Evolutionary conservation across 176 grass and related monocot genomes (phyloP), one percentile per base, ranked within the genome.

Genomic region (Aechmea fasciata): DNA sequence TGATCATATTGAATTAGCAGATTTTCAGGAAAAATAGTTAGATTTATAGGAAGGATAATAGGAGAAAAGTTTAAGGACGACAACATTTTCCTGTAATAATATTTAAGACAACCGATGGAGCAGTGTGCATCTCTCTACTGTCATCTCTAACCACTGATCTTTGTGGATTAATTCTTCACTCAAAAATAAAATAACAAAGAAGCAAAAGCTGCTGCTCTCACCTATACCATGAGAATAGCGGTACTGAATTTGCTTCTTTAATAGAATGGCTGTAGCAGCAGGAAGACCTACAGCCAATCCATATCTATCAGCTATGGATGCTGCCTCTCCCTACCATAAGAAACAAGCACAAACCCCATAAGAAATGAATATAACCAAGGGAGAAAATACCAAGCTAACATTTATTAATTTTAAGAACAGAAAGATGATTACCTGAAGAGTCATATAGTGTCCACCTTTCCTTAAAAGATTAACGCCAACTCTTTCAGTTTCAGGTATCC

Each of bases 401-500:
- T 33, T 59, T 3, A 55, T n/a, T 68, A 66, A 13, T 11, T 9
- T 11, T 9, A 66, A 62, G 79, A 23, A 29, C 78, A 1, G 11
- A 9, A 3, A 70, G 57, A 78, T 57, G 15, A 77, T 72, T 67
- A 96, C 93, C 88, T 97, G 93, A 80, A 97, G 93, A 61, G 93
- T 97, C 93, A 97, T 96, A 77, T 90, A 97, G 63, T 97, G 74
- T 67, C 93, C 93, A 25, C 93, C 89, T 90, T 83, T 97, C 66
- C 83, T 92, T 74, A 97, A 74, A 83, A 92, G 70, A 80, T 83
- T 92, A 57, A 92, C 65, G 3, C 93, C 93, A 9, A 83, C 64
- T 81, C 86, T 87, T 81, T 97, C 93, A 67, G 89, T 97, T 79
- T 97, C 93, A 83, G 86, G 81, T 70, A 81, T 41, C 51, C 93